Base-by-base conservation (phyloP, 495 filamentous ascomycete species). In the Parmelia sp. region DNA sequence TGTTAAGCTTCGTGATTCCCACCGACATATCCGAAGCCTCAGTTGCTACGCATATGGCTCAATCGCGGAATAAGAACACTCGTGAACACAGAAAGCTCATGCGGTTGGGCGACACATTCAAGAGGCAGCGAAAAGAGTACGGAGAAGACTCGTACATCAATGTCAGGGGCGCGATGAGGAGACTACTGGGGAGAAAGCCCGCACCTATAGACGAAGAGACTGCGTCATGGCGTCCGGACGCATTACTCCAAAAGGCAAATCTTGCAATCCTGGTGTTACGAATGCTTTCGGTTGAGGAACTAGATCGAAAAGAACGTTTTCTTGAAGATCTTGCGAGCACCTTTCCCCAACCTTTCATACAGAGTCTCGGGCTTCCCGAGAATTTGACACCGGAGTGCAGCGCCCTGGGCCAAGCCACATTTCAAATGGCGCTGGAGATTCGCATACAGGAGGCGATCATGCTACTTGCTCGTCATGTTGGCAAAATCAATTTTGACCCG, bases 231-330 rank as follows among this genome's bases (percentile, higher is more conserved):
- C 69, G 72, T 17, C 71, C 74, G 14, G 75, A 79, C 66, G 61
- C 69, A 21, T 64, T 79, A 25, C 45, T 80, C 4, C 72, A 79
- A 31, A 68, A 70, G 12, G 76, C 77, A n/a, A 80, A 80, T 66
- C 53, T 80, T 39, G 71, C 75, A n/a, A 63, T 67, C 2, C 65
- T 79, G n/a, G 67, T 71, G 5, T 75, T 68, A 55, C 64, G 45
- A 17, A 65, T 74, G 23, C 62, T 79, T 17, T 58, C 59, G 3
- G 61, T 49, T 9, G 55, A 68, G 36, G 42, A 25, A 39, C 33
- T 59, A 37, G 61, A 73, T 14, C 47, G 58, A n/a, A 65, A 37
- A 3, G 67, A 63, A 39, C 42, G 64, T 15, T 55, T 65, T 1
- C 44, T 74, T 19, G 62, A 65, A n/a, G 61, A 68, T 6, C 65